Conservation (phyloP, 495 filamentous ascomycete species). For the Penicillium samsonianum region DNA sequence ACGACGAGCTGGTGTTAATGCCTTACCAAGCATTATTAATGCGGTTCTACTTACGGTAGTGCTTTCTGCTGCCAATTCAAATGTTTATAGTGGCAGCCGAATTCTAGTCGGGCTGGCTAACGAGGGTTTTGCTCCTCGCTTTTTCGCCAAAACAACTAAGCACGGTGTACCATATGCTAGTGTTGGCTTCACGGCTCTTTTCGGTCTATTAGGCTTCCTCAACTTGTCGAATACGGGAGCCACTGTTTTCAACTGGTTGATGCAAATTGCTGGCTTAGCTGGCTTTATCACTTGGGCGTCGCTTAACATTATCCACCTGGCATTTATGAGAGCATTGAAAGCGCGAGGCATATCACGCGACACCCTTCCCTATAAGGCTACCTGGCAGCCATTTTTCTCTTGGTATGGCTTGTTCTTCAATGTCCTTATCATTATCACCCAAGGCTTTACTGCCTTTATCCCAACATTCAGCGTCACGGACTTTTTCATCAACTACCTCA, state of each 20-base stretch:
- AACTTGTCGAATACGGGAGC: slow-evolving; percentile 36
- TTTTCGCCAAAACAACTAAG: slow-evolving; percentile 46
- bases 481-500: slow-evolving; percentile 58
- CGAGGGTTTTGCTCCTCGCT: too few relatives aligned
- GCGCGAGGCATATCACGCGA: slow-evolving; percentile 51
- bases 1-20: too few relatives aligned
- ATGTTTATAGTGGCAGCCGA: too few relatives aligned
- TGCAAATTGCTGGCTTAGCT: slow-evolving; percentile 59
- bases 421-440: slow-evolving; percentile 59
- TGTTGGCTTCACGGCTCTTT: slow-evolving; percentile 42
- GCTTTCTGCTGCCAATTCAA: too few relatives aligned
- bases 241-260: slow-evolving; percentile 54
- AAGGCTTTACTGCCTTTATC: too few relatives aligned
- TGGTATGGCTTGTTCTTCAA: slow-evolving; percentile 61
- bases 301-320: slow-evolving; percentile 54
- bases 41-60: too few relatives aligned
- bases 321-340: slow-evolving; percentile 55
- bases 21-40: too few relatives aligned
- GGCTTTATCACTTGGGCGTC: slow-evolving; percentile 62
- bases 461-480: slow-evolving; percentile 55
- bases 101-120: too few relatives aligned
- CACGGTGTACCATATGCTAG: slow-evolving; percentile 48
- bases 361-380: too few relatives aligned
- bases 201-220: slow-evolving; percentile 48
- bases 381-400: slow-evolving; percentile 54